These are phyloP conservation scores for Purpureocillium takamizusanense DNA, from an alignment of 2,329 filamentous ascomycete genomes.

Conservation along the genomic window DNA sequence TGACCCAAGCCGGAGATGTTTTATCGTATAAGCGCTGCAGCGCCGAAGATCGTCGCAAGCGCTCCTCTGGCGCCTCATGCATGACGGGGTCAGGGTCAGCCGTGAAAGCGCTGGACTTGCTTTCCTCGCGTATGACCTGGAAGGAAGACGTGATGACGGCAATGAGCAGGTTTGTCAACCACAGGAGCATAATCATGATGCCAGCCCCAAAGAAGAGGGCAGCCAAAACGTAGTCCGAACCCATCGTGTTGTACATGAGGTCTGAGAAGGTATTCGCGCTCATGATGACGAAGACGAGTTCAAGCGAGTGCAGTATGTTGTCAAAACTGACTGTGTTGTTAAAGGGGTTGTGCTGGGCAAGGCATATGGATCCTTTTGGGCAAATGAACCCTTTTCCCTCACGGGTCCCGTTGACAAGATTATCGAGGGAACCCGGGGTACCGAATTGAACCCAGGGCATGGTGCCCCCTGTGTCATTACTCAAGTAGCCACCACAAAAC, in stretches of 20 bases:
- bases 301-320: conserved; percentile 83
- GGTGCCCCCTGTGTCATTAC: conserved; percentile 44
- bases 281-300: conserved; percentile 97
- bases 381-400: conserved; percentile 80
- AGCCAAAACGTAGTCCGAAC: conserved; percentile 82
- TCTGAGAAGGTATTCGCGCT: conserved; percentile 95
- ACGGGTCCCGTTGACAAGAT: conserved; percentile 40
- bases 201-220: conserved; percentile 67
- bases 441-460: conserved; percentile 57
- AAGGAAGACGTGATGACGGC: conserved; percentile 98
- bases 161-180: conserved; percentile 90
- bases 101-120: conserved; percentile 87
- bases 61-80: conserved; percentile 28
- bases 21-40: conserved; percentile 68
- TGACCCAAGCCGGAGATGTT: conserved; percentile 68
- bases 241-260: conserved; percentile 84
- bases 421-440: conserved; percentile 24
- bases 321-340: conserved; percentile 89
- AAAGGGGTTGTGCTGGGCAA: conserved; percentile 70
- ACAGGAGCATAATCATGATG: conserved; percentile 89
- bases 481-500: conserved; percentile 79
- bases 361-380: conserved; percentile 71
- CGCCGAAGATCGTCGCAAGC: conserved; percentile 24
- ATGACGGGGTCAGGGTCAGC: conserved; percentile 49
- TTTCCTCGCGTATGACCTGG: conserved; percentile 95